Evolutionary conservation across 2,329 filamentous ascomycete species (phyloP).

Genomic region (Ceratocystis ficicola): DNA sequence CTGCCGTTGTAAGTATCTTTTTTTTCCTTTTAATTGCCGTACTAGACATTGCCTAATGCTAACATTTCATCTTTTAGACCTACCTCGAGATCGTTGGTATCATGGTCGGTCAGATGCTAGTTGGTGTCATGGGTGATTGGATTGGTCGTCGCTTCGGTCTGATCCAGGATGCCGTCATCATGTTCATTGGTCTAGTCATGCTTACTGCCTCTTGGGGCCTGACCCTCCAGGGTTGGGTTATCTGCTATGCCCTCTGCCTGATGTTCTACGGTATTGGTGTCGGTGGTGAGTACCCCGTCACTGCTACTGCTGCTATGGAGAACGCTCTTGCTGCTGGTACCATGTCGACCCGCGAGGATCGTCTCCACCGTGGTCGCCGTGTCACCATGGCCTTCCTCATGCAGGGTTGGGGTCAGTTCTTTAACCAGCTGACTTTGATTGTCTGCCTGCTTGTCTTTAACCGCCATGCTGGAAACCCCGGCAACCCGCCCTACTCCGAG

Average conservation of each 20-base stretch:
- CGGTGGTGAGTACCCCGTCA: conserved; percentile 92
- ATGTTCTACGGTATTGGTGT: conserved; percentile 62
- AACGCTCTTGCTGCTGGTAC: conserved; percentile 75
- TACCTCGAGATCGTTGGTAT: conserved; percentile 93
- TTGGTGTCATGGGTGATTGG: conserved; percentile 63
- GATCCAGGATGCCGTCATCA: conserved; percentile 86
- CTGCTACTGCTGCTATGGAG: conserved; percentile 88
- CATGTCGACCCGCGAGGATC: conserved; percentile 81
- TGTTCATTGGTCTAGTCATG: conserved; percentile 88
- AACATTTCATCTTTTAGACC: conserved; percentile 32
- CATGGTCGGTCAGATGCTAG: conserved; percentile 80
- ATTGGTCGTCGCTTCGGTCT: conserved; percentile 87
- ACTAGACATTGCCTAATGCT: neutral
- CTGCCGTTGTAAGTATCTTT: conserved; percentile 43
- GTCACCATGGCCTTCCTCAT: conserved; percentile 94
- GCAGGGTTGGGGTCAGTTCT: conserved; percentile 95
- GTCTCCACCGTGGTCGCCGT: conserved; percentile 88
- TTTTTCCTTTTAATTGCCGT: neutral
- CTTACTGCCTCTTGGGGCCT: conserved; percentile 82
- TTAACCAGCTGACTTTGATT: conserved; percentile 86
- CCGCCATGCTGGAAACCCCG: conserved; percentile 33
- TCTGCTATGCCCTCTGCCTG: conserved; percentile 88
- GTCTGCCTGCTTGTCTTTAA: conserved; percentile 80
- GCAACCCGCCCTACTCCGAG: conserved; percentile 63
- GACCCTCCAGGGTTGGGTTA: conserved; percentile 84